A percentile compares a stretch with the other conserved stretches of the same genome.
Evolutionary conservation across 2,329 filamentous ascomycete genomes (phyloP).

Genomic region (Cladosporium velox): DNA sequence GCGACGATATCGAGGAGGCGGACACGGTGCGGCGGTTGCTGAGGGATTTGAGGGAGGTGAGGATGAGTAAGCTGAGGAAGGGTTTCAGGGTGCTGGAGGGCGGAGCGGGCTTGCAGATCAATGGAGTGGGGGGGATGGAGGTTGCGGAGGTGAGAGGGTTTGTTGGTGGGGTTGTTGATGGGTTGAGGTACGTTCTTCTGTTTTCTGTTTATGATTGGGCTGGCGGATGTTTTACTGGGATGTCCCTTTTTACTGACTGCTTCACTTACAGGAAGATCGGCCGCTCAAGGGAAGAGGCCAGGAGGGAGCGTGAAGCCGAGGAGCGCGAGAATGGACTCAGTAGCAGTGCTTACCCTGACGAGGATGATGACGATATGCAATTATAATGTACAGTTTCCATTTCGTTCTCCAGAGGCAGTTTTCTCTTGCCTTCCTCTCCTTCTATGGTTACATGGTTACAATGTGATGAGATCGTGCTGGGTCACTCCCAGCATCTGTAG

Average conservation of each 20-base stretch:
- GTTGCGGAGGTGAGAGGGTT: conserved; percentile 83
- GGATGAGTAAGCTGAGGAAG: conserved; percentile 83
- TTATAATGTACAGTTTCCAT: conserved; percentile 31
- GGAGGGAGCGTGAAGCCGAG: conserved; percentile 75
- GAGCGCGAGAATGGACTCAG: conserved; percentile 58
- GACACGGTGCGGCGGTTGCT: conserved; percentile 74
- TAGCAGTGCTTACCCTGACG: conserved; percentile 52
- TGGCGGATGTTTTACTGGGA: neutral
- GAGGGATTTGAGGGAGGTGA: conserved; percentile 80
- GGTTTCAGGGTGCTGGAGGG: conserved; percentile 72
- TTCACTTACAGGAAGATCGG: conserved; percentile 65
- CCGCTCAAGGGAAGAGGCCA: conserved; percentile 73
- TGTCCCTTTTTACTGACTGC: conserved; percentile 12
- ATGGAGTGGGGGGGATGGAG: conserved; percentile 91
- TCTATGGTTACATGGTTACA: conserved; percentile 14
- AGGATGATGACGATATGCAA: conserved; percentile 62
- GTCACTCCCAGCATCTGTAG: neutral
- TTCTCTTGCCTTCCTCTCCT: neutral
- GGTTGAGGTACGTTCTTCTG: conserved; percentile 55
- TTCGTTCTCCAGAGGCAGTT: conserved; percentile 9
- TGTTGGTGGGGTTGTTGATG: conserved; percentile 82
- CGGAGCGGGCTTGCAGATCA: conserved; percentile 70
- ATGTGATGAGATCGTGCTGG: conserved; percentile 4
- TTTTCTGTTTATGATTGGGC: conserved; percentile 11
- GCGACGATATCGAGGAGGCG: conserved; percentile 75